phyloP scores from a whole-genome alignment of 768 basidiomycete genomes.

The Amanita molliuscula region DNA sequence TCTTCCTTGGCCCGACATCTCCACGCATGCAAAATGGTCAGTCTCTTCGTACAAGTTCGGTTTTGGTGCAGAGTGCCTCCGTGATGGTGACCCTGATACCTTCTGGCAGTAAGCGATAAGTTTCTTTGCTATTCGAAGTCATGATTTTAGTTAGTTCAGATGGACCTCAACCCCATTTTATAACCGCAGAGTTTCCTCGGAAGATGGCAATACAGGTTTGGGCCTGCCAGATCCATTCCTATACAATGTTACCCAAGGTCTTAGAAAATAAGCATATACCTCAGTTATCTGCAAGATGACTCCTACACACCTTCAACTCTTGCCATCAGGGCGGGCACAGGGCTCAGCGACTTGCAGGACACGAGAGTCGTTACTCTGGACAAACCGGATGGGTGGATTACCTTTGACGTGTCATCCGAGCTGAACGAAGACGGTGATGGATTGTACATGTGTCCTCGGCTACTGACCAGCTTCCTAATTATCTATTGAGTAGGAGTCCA shows the following conservation, averaged over 20 bases:
- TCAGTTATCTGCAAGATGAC: slow-evolving; percentile 79
- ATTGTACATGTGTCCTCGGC: slow-evolving; percentile 32
- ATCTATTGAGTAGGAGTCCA: slow-evolving; percentile 48
- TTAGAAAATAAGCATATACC: slow-evolving; percentile 80
- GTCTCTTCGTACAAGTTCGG: slow-evolving; percentile 97
- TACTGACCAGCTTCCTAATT: not conserved
- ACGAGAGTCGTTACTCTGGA: slow-evolving; percentile 76
- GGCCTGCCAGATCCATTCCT: not conserved
- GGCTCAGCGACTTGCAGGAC: slow-evolving; percentile 87
- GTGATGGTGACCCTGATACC: slow-evolving; percentile 81
- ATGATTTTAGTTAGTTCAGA: slow-evolving; percentile 49
- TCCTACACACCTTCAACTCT: slow-evolving; percentile 95
- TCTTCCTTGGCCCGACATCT: slow-evolving; percentile 76
- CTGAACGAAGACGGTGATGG: slow-evolving; percentile 71
- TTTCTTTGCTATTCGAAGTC: not conserved
- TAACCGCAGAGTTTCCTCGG: slow-evolving; percentile 87
- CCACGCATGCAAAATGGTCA: slow-evolving; percentile 85
- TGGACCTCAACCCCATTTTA: slow-evolving; percentile 94
- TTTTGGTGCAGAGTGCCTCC: slow-evolving; percentile 87
- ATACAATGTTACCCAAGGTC: not conserved
- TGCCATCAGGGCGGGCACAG: slow-evolving; percentile 86
- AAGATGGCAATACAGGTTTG: slow-evolving; percentile 81
- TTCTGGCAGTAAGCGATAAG: slow-evolving; percentile 86
- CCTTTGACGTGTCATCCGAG: slow-evolving; percentile 75
- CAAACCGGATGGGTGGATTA: slow-evolving; percentile 93